A percentile compares a stretch with the other conserved stretches of the same genome.
Evolutionary conservation across 768 basidiomycete genomes (phyloP).

Genomic region (Agaricus subrufescens): DNA sequence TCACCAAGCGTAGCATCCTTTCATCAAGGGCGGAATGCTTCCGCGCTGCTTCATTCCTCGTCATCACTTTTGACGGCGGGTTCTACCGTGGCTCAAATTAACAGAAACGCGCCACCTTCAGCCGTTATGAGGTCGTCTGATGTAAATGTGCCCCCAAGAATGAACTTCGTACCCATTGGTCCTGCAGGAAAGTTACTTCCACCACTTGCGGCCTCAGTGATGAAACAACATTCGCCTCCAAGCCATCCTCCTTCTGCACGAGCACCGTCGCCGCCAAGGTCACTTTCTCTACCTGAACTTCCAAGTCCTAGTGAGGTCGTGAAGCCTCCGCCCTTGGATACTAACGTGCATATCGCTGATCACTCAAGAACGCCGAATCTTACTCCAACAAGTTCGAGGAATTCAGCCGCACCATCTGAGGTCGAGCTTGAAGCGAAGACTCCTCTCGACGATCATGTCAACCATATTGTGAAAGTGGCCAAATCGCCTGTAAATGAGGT

Average conservation of each 20-base stretch:
- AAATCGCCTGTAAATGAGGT: background rate
- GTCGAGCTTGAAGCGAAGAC: conserved; percentile 4
- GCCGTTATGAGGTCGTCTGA: background rate
- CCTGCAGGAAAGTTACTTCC: conserved; percentile 1
- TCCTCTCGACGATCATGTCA: conserved; percentile 2
- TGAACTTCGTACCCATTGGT: conserved; percentile 4
- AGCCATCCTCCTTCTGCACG: background rate
- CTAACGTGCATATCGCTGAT: background rate
- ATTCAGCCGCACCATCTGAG: conserved; percentile 2
- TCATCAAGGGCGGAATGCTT: no score
- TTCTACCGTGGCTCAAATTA: background rate
- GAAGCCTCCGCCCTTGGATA: background rate
- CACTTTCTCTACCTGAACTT: background rate
- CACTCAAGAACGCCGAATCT: background rate
- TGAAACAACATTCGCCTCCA: background rate
- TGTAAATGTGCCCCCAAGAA: background rate
- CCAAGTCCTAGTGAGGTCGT: background rate
- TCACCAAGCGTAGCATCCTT: no score
- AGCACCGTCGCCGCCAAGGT: background rate
- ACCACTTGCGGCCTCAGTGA: background rate
- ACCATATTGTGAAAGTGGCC: background rate
- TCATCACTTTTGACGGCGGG: background rate
- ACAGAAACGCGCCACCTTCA: background rate
- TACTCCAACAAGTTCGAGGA: background rate
- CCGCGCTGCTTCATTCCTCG: no score